Base-by-base conservation (phyloP, 202 grass and related monocot genomes). In the Thinopyrum obtusiflorum region DNA sequence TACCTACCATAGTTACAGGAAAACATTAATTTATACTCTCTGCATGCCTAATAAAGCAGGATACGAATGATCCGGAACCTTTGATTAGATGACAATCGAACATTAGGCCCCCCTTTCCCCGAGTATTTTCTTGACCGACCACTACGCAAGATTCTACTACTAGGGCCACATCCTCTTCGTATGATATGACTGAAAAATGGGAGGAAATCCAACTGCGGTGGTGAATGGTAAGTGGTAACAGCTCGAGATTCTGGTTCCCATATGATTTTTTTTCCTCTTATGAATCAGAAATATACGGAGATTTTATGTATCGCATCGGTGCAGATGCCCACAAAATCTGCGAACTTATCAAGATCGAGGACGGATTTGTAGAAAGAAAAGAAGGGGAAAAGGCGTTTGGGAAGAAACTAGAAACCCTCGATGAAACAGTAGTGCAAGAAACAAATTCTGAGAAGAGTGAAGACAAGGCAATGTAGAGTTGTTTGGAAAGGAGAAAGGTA, bases 81-180 rank as follows among this genome's bases (percentile, higher is more conserved):
- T 27, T 9, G 42, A 59, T 77, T 68, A 33, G 11, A 35, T 70
- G 9, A 5, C 65, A 82, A 62, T 82, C 33, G 46, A 83, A 87
- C 86, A 46, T 9, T 47, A 80, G 21, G 65, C 24, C 61, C 47
- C 8, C 32, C 5, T 25, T 39, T 11, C 39, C 39, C 11, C 13
- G 15, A 47, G 13, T 24, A 17, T 73, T 72, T 73, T 49, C 39
- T 46, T 44, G 11, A 26, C 39, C 21, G 12, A 17, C 69, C 35
- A 61, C 35, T 15, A 67, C 31, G 20, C 2, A 72, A 62, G 60
- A 63, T 27, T 74, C 42, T n/a, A n/a, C 26, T 24, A 71, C 28
- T 12, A 73, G 40, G 5, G 82, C 61, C 29, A 37, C 29, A 27
- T 68, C 26, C 49, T 20, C 17, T 18, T 28, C 23, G 47, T 39